Evolutionary conservation across 768 basidiomycete genomes (phyloP).

Genomic region (Tulasnella sp.): DNA sequence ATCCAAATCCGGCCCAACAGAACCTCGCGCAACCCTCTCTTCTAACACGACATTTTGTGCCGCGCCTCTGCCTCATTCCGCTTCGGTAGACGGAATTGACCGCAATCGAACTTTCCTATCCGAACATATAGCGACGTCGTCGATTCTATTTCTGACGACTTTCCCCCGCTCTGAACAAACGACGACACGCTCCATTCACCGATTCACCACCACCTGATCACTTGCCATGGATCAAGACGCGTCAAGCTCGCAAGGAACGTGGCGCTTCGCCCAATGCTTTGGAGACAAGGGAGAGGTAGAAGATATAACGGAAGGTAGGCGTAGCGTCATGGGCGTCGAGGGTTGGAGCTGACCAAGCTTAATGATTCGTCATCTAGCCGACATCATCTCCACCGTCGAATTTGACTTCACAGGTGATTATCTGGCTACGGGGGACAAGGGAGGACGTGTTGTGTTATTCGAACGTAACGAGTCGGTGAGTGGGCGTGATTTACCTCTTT

Average conservation of each 20-base stretch:
- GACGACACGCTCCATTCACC: no score
- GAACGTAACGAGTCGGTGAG: constrained; percentile 94
- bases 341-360: constrained; percentile 1
- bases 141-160: no score
- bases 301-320: constrained; percentile 94
- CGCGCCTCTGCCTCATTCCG: no score
- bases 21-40: no score
- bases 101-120: no score
- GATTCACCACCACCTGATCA: neutral
- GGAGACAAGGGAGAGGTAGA: constrained; percentile 99
- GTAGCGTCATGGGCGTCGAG: neutral
- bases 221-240: constrained; percentile 66
- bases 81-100: no score
- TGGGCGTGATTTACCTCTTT: constrained; percentile 13
- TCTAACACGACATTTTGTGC: no score
- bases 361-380: constrained; percentile 45
- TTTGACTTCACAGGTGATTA: constrained; percentile 99
- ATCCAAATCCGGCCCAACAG: no score
- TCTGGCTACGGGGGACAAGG: constrained; percentile 98
- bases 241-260: constrained; percentile 61
- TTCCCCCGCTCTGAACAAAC: no score
- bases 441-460: constrained; percentile 95
- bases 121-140: no score
- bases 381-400: constrained; percentile 99
- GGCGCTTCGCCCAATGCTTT: constrained; percentile 99